Percentiles rank a stretch among this genome's conserved stretches.
phyloP scores from a whole-genome alignment of 768 basidiomycete species.

The Pleurotus sapidus region DNA sequence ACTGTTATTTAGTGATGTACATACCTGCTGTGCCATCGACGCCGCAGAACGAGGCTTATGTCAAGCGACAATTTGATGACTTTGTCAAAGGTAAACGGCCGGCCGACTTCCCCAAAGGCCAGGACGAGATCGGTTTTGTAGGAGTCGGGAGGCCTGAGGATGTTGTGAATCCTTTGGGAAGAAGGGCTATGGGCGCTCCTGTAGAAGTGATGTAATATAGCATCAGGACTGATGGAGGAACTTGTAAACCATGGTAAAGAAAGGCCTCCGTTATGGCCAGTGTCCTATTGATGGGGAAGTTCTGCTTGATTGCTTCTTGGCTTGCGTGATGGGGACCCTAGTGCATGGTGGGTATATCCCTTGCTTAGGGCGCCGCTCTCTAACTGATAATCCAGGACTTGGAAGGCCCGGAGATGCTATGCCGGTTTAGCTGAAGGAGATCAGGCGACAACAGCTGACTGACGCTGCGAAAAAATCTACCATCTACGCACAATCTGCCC shows the following conservation, averaged over 20 bases:
- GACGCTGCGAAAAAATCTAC: neutral
- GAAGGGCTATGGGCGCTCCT: slow-evolving; percentile 38
- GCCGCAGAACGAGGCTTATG: slow-evolving; percentile 55
- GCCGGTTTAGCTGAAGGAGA: no score
- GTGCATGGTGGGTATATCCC: no score
- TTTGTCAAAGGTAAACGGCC: slow-evolving; percentile 63
- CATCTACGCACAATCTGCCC: neutral
- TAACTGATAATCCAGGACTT: no score
- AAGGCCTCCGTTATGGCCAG: no score
- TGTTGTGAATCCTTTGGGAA: slow-evolving; percentile 30
- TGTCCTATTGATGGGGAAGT: neutral
- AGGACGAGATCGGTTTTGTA: slow-evolving; percentile 30
- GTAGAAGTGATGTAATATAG: slow-evolving; percentile 19
- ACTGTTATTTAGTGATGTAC: slow-evolving; percentile 57
- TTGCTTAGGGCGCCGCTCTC: no score
- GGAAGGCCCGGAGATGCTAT: no score
- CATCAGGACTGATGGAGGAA: neutral
- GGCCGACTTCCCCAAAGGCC: slow-evolving; percentile 64
- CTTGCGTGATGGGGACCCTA: no score
- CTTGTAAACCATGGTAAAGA: no score
- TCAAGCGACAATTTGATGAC: slow-evolving; percentile 57
- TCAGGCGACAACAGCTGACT: neutral
- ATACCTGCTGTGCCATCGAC: slow-evolving; percentile 73
- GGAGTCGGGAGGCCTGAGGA: slow-evolving; percentile 35
- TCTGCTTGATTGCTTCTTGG: no score